Evolutionary conservation across 208 protist genomes (phyloP).

Genomic region (Acanthamoeba healyi): DNA sequence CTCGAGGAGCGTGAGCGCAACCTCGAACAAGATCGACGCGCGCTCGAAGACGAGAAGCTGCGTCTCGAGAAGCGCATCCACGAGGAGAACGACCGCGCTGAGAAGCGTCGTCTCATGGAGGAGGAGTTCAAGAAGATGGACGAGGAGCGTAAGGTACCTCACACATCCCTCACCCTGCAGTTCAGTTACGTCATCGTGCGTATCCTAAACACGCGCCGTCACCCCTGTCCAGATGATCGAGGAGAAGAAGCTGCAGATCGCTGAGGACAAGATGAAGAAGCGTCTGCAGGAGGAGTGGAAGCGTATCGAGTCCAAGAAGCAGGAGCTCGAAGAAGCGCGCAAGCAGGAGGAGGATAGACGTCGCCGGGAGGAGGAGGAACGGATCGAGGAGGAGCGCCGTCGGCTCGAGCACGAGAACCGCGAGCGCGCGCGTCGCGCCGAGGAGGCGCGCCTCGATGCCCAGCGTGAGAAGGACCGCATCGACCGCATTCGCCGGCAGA

Average conservation of each 20-base stretch:
- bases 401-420: conserved; percentile 10
- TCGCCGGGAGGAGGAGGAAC: neutral
- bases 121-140: conserved; percentile 65
- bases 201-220: neutral
- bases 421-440: conserved; percentile 15
- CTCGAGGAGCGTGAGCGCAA: conserved; percentile 63
- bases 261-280: conserved; percentile 54
- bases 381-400: conserved; percentile 39
- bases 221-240: neutral
- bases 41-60: conserved; percentile 42
- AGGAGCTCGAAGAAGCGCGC: conserved; percentile 45
- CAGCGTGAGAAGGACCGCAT: conserved; percentile 56
- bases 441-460: conserved; percentile 13
- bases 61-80: conserved; percentile 57
- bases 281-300: conserved; percentile 65
- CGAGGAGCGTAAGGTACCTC: neutral
- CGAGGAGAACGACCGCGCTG: conserved; percentile 38
- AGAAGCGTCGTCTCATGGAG: conserved; percentile 39
- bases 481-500: conserved; percentile 31
- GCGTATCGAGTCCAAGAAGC: conserved; percentile 25
- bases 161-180: neutral
- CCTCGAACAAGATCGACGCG: conserved; percentile 10
- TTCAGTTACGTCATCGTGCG: neutral
- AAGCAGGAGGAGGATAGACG: conserved; percentile 27
- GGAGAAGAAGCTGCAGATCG: conserved; percentile 67